These are phyloP conservation scores for Priceomyces castillae DNA, from an alignment of 805 yeast genomes.

Conservation along the genomic window DNA sequence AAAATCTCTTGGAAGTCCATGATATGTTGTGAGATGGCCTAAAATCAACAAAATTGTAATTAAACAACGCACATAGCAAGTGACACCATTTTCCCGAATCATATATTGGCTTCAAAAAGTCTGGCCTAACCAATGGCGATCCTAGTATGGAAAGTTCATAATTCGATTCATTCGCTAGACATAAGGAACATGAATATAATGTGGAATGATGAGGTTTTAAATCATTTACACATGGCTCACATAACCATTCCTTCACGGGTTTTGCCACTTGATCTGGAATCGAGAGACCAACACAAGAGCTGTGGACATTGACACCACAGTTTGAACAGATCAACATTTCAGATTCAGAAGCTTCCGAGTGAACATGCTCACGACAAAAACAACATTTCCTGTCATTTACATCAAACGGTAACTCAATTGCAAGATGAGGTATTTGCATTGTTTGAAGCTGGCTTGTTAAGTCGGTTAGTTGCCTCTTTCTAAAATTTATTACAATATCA, in stretches of 20 bases:
- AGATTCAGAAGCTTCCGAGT: conserved; percentile 17
- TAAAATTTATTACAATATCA: conserved; percentile 16
- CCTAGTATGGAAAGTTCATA: conserved; percentile 46
- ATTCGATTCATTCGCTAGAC: conserved; percentile 53
- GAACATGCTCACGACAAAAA: conserved; percentile 49
- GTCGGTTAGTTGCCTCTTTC: conserved; percentile 27
- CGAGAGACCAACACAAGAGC: conserved; percentile 59
- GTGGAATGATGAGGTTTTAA: conserved; percentile 57
- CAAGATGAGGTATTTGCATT: conserved; percentile 15
- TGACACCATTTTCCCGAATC: conserved; percentile 75
- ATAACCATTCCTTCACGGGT: conserved; percentile 59
- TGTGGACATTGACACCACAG: conserved; percentile 72
- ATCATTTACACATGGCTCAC: conserved; percentile 77
- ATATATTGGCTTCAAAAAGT: conserved; percentile 65
- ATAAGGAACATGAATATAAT: conserved; percentile 62
- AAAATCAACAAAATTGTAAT: conserved; percentile 41
- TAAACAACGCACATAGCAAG: conserved; percentile 63
- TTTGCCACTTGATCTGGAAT: conserved; percentile 15
- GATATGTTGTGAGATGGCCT: conserved; percentile 37
- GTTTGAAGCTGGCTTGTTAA: conserved; percentile 19
- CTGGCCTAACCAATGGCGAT: conserved; percentile 44
- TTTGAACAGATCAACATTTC: conserved; percentile 53
- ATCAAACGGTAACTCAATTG: conserved; percentile 18
- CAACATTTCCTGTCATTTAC: conserved; percentile 46
- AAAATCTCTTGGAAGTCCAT: conserved; percentile 3